A percentile compares a stretch with the other conserved stretches of the same genome.
These are phyloP conservation scores for Melampsora larici-populina DNA, from an alignment of 1,284 basidiomycete species.

Conservation along the genomic window DNA sequence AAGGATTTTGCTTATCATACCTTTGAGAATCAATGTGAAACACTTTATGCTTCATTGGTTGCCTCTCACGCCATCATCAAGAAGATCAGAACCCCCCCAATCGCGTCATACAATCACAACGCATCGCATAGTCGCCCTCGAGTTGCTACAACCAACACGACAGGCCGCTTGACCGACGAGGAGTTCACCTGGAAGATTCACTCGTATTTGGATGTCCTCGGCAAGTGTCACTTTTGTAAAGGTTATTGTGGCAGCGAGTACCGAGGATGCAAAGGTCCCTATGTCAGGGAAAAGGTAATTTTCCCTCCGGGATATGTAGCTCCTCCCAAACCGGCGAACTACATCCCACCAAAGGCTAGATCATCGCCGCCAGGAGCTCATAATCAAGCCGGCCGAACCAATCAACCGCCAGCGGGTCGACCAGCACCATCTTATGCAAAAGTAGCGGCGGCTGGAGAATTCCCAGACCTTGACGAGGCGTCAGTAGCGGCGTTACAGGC, in stretches of 20 bases:
- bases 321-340: neutral
- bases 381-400: neutral
- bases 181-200: constrained; percentile 22
- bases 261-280: neutral
- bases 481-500: neutral
- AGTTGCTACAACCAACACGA: neutral
- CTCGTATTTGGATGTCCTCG: neutral
- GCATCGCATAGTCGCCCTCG: neutral
- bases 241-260: neutral
- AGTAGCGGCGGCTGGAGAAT: neutral
- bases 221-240: constrained; percentile 3
- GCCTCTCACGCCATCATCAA: neutral
- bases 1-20: no score
- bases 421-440: no score
- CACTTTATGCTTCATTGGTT: no score
- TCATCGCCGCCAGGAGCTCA: neutral
- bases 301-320: neutral
- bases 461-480: no score
- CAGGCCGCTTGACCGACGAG: no score
- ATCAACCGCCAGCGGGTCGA: neutral
- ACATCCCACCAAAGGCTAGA: neutral
- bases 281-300: no score
- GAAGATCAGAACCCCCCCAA: no score
- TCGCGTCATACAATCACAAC: no score
- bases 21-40: no score